phyloP scores from a whole-genome alignment of 495 filamentous ascomycete genomes.

The Articulospora tetracladia region DNA sequence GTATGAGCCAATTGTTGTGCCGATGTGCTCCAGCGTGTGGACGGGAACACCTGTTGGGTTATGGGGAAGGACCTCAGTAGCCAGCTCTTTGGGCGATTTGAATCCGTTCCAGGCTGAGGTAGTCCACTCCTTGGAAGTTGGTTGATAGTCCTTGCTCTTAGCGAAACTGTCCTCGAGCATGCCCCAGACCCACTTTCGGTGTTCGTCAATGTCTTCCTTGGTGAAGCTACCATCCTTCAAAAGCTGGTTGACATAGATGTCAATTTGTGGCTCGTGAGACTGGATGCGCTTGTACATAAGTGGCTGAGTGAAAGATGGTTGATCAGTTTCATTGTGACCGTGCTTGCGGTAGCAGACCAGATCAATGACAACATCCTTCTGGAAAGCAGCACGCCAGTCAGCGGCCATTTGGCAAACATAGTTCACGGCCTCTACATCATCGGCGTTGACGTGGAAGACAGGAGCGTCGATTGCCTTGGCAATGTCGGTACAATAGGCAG shows the following conservation, averaged over 20 bases:
- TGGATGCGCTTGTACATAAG: conserved; percentile 98
- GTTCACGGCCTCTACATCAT: conserved; percentile 97
- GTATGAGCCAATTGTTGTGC: conserved; percentile 63
- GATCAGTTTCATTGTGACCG: conserved; percentile 99
- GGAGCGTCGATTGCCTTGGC: conserved; percentile 98
- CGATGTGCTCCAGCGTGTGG: conserved; percentile 73
- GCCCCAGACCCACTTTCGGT: conserved; percentile 99
- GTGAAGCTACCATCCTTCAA: conserved; percentile 89
- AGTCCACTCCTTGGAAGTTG: conserved; percentile 94
- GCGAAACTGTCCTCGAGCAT: conserved; percentile 97
- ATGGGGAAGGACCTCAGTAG: conserved; percentile 91
- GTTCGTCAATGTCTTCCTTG: conserved; percentile 96
- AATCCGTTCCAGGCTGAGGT: conserved; percentile 98
- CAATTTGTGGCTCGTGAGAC: conserved; percentile 71
- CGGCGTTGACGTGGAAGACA: conserved; percentile 98
- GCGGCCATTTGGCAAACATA: conserved; percentile 95
- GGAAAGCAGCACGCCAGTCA: conserved; percentile 97
- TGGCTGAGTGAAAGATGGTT: conserved; percentile 99
- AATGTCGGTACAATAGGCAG: conserved; percentile 98
- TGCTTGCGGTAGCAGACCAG: conserved; percentile 98
- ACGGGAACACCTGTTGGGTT: conserved; percentile 74
- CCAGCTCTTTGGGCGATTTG: conserved; percentile 97
- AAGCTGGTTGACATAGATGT: conserved; percentile 85
- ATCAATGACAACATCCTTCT: conserved; percentile 94
- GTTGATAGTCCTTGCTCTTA: conserved; percentile 95